These are phyloP conservation scores for Botrytis tulipae DNA, from an alignment of 2,329 filamentous ascomycete species.

Conservation along the genomic window DNA sequence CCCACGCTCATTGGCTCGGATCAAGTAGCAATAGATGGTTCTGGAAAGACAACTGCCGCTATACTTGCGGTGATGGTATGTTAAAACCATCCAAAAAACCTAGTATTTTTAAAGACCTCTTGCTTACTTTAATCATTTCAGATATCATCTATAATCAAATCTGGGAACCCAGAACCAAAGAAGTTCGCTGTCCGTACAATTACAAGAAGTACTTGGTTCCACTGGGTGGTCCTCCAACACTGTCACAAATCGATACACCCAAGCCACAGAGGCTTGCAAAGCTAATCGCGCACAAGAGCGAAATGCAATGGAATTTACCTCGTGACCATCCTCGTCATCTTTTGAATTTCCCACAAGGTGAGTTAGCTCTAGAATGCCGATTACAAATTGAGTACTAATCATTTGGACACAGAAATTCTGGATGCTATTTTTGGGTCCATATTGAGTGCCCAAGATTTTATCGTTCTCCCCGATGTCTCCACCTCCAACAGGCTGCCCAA, in stretches of 20 bases:
- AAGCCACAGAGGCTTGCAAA: background rate
- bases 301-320: background rate
- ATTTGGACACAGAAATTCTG: background rate
- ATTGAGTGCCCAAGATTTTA: background rate
- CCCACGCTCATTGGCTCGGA: background rate
- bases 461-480: background rate
- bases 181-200: background rate
- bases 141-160: background rate
- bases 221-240: background rate
- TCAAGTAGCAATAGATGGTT: background rate
- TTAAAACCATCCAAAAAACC: background rate
- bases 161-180: background rate
- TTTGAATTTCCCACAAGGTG: background rate
- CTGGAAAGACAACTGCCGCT: background rate
- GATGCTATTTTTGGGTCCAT: background rate
- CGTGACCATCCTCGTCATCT: background rate
- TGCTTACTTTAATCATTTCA: background rate
- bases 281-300: background rate
- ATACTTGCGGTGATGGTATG: background rate
- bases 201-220: background rate
- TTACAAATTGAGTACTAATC: background rate
- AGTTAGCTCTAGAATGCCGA: fast-evolving
- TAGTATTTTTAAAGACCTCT: background rate
- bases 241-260: background rate
- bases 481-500: background rate